Conservation (phyloP, 495 filamentous ascomycete species). For the Thermothielavioides terrestris region DNA sequence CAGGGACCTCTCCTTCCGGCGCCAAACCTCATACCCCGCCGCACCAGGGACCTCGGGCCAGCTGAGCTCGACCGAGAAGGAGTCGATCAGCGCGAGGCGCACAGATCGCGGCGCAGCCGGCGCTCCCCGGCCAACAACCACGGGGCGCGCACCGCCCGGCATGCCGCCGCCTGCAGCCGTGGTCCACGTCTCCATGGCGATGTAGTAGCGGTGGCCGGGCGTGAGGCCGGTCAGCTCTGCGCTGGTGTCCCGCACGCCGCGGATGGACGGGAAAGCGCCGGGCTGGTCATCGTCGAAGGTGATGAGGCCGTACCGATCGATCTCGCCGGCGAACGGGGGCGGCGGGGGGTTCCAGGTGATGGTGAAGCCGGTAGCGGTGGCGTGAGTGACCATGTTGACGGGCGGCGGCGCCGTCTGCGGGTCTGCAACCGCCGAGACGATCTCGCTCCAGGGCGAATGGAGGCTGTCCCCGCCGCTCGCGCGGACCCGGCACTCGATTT, state of each 20-base stretch:
- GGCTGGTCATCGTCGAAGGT: conserved; percentile 5
- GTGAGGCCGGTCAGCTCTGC: conserved; percentile 5
- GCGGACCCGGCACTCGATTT: conserved; percentile 15
- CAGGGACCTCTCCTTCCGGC: neutral
- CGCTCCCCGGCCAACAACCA: conserved; percentile 10
- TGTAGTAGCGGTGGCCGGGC: conserved; percentile 8
- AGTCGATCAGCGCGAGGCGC: neutral
- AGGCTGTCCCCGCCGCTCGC: conserved; percentile 8
- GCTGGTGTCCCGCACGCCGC: conserved; percentile 1
- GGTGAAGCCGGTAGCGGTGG: conserved; percentile 4
- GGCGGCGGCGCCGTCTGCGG: conserved; percentile 13
- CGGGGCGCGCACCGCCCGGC: neutral
- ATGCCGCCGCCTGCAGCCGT: conserved; percentile 3
- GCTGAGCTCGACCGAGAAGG: neutral
- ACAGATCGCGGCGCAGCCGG: conserved; percentile 1
- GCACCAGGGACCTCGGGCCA: conserved; percentile 1
- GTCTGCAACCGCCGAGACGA: conserved; percentile 8
- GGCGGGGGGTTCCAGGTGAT: conserved; percentile 8
- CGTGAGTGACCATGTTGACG: conserved; percentile 4
- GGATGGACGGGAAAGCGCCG: conserved; percentile 1
- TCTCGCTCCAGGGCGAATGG: conserved; percentile 9
- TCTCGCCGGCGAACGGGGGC: neutral
- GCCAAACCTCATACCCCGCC: conserved; percentile 7
- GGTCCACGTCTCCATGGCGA: conserved; percentile 17
- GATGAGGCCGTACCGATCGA: conserved; percentile 16